Evolutionary conservation across 441 rosid species (phyloP), one percentile per base, ranked within the genome.

Genomic region (Lepidium campestre): DNA sequence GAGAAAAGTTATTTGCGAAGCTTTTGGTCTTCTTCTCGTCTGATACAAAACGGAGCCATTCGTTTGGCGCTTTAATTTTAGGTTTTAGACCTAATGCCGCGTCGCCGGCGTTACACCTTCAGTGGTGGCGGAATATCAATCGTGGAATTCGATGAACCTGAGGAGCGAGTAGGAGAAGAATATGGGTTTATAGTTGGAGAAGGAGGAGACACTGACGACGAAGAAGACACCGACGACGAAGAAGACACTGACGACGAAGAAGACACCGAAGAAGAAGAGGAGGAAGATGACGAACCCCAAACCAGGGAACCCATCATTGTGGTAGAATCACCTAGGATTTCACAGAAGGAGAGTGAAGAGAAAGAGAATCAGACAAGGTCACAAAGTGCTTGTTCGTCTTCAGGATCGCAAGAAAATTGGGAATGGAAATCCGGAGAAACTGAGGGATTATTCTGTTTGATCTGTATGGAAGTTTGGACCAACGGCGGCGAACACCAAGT

Each of bases 381-480:
- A 68, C 58, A 41, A 11, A 65, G 57, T 27, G 81, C 62, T 9
- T 59, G 66, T 7, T 59, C 75, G 62, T 75, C 75, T 53, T 55
- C 76, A 36, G 72, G 75, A 19, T 79, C 84, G 56, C 85, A 81
- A 50, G 83, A 71, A 2, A 79, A 71, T 53, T 80, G 11, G 22
- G 68, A 77, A 67, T 79, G 82, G 84, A 81, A 73, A 54, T 79
- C 66, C 4, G 45, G 65, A 7, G 94, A 90, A 10, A 67, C 80
- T 22, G 98, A 93, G 12, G 96, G 90, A 22, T 75, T 80, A 31
- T 82, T 78, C 35, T 93, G 98, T 73, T 78, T 94, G 12, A 90
- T 93, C 44, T 93, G 98, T 39, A 80, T 88, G 93, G 94, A 93
- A 37, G 74, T 83, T 57, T 90, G 97, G 94, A 82, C 90, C 10